Conservation (phyloP, 148 eudicot genomes). For the Heliamphora exappendiculata region DNA sequence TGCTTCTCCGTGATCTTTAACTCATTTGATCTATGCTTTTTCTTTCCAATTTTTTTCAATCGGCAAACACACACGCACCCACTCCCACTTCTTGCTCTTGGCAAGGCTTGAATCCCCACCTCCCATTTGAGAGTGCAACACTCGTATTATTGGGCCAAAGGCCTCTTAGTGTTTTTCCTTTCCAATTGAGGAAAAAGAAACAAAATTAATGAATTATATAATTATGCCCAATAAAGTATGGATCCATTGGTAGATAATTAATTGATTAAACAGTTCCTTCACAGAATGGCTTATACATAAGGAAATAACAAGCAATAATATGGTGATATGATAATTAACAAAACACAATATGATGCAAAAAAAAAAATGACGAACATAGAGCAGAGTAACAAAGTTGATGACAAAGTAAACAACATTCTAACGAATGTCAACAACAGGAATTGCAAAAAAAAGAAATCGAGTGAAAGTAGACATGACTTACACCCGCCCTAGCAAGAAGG, state of each 20-base stretch:
- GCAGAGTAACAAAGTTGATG: not conserved
- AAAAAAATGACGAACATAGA: not conserved
- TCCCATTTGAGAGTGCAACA: no score
- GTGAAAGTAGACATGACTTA: slow-evolving; percentile 27
- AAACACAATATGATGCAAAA: not conserved
- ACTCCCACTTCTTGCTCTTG: no score
- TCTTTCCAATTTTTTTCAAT: no score
- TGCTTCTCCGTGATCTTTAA: no score
- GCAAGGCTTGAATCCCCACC: no score
- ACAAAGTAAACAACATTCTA: not conserved
- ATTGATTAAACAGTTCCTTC: not conserved
- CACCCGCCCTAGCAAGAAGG: slow-evolving; percentile 90
- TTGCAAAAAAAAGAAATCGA: not conserved
- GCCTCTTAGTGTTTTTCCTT: no score
- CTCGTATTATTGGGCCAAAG: no score
- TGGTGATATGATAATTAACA: not conserved
- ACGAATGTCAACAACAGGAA: not conserved
- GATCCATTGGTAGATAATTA: not conserved
- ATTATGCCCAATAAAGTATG: not conserved
- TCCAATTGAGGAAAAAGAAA: not conserved
- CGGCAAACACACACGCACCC: no score
- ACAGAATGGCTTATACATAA: not conserved
- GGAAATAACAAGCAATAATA: not conserved
- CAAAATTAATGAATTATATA: not conserved
- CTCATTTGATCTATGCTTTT: no score